These are phyloP conservation scores for Sanghuangporus sanghuang DNA, from an alignment of 1,284 basidiomycete genomes.

Conservation along the genomic window DNA sequence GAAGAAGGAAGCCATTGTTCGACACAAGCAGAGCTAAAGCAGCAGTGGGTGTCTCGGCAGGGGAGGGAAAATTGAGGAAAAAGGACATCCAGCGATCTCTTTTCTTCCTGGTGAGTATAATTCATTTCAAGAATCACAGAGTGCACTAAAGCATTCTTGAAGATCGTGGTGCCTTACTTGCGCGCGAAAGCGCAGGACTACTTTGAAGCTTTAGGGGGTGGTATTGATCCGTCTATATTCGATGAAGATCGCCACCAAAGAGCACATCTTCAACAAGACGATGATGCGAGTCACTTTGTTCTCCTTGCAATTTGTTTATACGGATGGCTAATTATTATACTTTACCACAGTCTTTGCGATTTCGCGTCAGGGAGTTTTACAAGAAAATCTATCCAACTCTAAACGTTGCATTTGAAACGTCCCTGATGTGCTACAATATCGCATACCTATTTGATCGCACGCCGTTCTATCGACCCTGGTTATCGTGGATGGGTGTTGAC, in stretches of 20 bases:
- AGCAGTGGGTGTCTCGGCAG: conserved; percentile 60
- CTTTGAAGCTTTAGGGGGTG: conserved; percentile 87
- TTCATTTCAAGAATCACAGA: neutral
- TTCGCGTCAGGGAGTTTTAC: conserved; percentile 53
- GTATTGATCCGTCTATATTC: conserved; percentile 59
- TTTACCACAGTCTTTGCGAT: conserved; percentile 34
- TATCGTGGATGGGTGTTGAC: conserved; percentile 79
- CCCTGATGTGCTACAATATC: conserved; percentile 82
- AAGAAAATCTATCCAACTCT: conserved; percentile 78
- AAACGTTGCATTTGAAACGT: conserved; percentile 74
- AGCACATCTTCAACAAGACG: neutral
- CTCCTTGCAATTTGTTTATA: neutral
- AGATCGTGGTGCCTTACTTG: conserved; percentile 89
- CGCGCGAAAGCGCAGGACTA: conserved; percentile 87
- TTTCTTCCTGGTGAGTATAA: conserved; percentile 62
- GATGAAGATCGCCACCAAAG: conserved; percentile 38
- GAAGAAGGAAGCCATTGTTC: conserved; percentile 67
- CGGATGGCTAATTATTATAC: neutral
- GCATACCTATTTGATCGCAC: conserved; percentile 89
- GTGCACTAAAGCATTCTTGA: neutral
- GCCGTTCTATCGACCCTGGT: conserved; percentile 89
- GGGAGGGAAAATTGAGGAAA: conserved; percentile 56
- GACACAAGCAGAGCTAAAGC: conserved; percentile 58
- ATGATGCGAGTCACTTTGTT: neutral
- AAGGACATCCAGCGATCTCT: conserved; percentile 72